Evolutionary conservation across 495 filamentous ascomycete genomes (phyloP).

Genomic region (Hypoxylon trugodes): DNA sequence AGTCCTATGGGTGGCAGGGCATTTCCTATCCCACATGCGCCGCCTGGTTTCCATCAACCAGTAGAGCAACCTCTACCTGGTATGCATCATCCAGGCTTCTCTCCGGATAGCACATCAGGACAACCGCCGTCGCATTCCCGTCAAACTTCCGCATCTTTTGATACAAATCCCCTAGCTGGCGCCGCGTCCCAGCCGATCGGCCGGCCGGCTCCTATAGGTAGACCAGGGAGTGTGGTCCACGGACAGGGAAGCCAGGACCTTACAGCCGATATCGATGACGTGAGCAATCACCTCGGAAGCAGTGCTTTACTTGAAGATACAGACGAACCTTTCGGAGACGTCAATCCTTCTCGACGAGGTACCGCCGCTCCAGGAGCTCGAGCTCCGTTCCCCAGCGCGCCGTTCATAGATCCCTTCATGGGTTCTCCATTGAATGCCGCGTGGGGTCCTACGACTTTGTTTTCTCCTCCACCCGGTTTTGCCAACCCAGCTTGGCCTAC

Average conservation of each 20-base stretch:
- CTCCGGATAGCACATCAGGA: conserved; percentile 46
- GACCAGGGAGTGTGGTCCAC: conserved; percentile 76
- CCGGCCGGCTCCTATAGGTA: conserved; percentile 86
- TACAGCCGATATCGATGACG: conserved; percentile 65
- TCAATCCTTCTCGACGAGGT: conserved; percentile 24
- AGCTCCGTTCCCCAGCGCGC: conserved; percentile 27
- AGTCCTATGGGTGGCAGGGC: conserved; percentile 69
- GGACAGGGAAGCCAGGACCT: conserved; percentile 54
- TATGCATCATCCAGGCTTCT: conserved; percentile 47
- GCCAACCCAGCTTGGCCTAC: conserved; percentile 41
- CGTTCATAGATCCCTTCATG: conserved; percentile 45
- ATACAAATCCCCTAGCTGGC: conserved; percentile 43
- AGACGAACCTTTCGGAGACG: conserved; percentile 50
- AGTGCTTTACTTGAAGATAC: conserved; percentile 91
- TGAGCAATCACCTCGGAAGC: conserved; percentile 88
- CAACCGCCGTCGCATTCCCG: conserved; percentile 52
- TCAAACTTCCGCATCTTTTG: conserved; percentile 56
- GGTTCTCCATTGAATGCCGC: conserved; percentile 36
- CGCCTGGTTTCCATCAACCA: conserved; percentile 64
- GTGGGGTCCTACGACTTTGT: conserved; percentile 42
- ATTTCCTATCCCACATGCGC: conserved; percentile 67
- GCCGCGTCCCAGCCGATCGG: conserved; percentile 68
- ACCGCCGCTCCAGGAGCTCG: conserved; percentile 46
- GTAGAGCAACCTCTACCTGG: conserved; percentile 52
- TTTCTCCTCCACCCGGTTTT: conserved; percentile 42